Conservation (phyloP, 768 basidiomycete species). For the Phylloporus arenicola region DNA sequence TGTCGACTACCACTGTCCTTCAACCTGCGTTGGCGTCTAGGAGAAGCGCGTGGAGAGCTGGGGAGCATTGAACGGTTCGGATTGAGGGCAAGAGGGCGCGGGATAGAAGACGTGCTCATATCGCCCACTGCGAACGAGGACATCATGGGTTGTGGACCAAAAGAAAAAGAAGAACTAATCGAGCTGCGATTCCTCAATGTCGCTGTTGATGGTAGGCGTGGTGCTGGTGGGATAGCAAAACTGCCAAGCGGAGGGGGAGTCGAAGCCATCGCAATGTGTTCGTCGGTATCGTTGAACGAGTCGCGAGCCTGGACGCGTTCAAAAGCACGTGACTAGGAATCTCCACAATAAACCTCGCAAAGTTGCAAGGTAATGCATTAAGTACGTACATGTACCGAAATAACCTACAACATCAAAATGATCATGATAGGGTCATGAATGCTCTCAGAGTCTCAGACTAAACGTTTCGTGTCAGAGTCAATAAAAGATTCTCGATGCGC, state of each 20-base stretch:
- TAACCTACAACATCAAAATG: not conserved
- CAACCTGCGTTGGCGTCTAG: constrained; percentile 47
- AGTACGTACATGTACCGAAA: not conserved
- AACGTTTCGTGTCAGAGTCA: constrained; percentile 65
- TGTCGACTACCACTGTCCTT: constrained; percentile 56
- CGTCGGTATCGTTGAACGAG: not conserved
- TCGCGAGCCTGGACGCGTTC: constrained; percentile 3
- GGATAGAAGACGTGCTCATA: constrained; percentile 52
- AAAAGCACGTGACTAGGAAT: constrained; percentile 14
- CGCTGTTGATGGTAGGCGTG: constrained; percentile 50
- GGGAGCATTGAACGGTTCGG: constrained; percentile 76
- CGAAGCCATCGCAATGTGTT: constrained; percentile 24
- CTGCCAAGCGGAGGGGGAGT: constrained; percentile 47
- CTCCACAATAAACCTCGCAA: no score
- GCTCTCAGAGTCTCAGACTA: constrained; percentile 32
- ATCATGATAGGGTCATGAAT: not conserved
- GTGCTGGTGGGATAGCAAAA: constrained; percentile 43
- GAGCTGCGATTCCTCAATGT: constrained; percentile 58
- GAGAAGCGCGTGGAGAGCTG: constrained; percentile 68
- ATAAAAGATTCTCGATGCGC: constrained; percentile 66
- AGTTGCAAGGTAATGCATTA: not conserved
- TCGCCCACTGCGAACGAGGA: constrained; percentile 66
- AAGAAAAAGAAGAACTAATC: constrained; percentile 77
- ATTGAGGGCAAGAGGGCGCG: constrained; percentile 58
- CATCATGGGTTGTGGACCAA: constrained; percentile 71